Evolutionary conservation across 192 early-diverging fungal species (phyloP).

Genomic region (Coemansia nantahalensis): DNA sequence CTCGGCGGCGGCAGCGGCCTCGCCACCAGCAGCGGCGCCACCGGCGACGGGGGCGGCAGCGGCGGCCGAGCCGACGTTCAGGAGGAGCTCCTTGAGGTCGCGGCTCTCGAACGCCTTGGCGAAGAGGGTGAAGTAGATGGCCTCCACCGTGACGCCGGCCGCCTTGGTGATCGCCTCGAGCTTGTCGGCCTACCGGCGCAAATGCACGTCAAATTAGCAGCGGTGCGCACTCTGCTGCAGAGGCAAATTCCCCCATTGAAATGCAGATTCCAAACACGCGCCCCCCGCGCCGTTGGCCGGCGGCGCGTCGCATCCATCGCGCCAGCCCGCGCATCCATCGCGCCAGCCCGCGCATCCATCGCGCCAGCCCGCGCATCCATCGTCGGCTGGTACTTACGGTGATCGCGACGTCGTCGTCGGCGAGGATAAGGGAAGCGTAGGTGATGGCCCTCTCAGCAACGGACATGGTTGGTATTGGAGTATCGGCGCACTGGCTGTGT

Average conservation of each 20-base stretch:
- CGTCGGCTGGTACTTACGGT: slow-evolving; percentile 68
- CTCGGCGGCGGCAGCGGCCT: slow-evolving; percentile 52
- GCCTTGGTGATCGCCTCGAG: slow-evolving; percentile 87
- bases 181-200: slow-evolving; percentile 73
- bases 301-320: slow-evolving; percentile 1
- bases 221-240: too few relatives aligned
- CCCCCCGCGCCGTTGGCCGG: too few relatives aligned
- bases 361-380: slow-evolving; percentile 12
- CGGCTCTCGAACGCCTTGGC: slow-evolving; percentile 97
- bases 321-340: slow-evolving; percentile 28
- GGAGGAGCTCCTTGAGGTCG: slow-evolving; percentile 84
- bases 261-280: too few relatives aligned
- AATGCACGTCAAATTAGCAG: too few relatives aligned
- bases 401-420: slow-evolving; percentile 96
- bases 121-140: slow-evolving; percentile 95
- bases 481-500: slow-evolving; percentile 8
- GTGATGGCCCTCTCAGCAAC: slow-evolving; percentile 84
- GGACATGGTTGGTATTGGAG: slow-evolving; percentile 39
- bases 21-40: slow-evolving; percentile 41
- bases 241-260: too few relatives aligned
- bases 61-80: slow-evolving; percentile 78
- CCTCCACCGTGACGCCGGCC: slow-evolving; percentile 83
- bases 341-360: slow-evolving; percentile 26
- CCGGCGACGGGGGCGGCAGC: slow-evolving; percentile 57
- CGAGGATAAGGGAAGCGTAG: slow-evolving; percentile 97